Conservation (phyloP, 306 rosid genomes). For the Fragaria iinumae region DNA sequence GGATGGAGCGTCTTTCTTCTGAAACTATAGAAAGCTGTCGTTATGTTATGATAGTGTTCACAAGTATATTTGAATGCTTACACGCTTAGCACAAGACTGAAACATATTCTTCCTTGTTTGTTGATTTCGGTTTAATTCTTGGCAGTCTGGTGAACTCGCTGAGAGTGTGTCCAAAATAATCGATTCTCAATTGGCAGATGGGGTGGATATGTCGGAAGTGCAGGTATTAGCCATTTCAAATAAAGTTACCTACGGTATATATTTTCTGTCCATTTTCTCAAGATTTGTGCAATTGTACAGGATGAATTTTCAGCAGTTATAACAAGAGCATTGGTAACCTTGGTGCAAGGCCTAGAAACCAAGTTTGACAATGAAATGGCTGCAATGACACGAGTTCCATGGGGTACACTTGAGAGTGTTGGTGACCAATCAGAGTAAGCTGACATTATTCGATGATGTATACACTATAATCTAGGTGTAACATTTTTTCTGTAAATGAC, state of each 20-base stretch:
- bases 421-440: slow-evolving; percentile 99
- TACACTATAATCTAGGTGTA: slow-evolving; percentile 13
- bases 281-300: slow-evolving; percentile 41
- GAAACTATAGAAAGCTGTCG: background rate
- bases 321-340: slow-evolving; percentile 89
- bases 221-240: slow-evolving; percentile 55
- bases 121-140: slow-evolving; percentile 30
- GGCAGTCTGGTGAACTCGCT: slow-evolving; percentile 94
- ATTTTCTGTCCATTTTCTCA: slow-evolving; percentile 27
- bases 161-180: slow-evolving; percentile 92
- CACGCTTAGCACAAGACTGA: slow-evolving; percentile 24
- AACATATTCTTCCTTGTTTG: slow-evolving; percentile 20
- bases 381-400: slow-evolving; percentile 91
- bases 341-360: slow-evolving; percentile 92
- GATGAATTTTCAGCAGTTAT: slow-evolving; percentile 95
- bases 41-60: background rate
- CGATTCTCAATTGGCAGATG: slow-evolving; percentile 69
- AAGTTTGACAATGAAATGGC: slow-evolving; percentile 98
- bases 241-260: slow-evolving; percentile 1
- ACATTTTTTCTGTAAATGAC: slow-evolving; percentile 21
- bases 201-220: slow-evolving; percentile 94
- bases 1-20: background rate
- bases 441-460: slow-evolving; percentile 1
- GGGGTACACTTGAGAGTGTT: slow-evolving; percentile 93
- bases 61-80: slow-evolving; percentile 13